Base-by-base conservation (phyloP, 2,329 filamentous ascomycete species). In the Dactylella cylindrospora region DNA sequence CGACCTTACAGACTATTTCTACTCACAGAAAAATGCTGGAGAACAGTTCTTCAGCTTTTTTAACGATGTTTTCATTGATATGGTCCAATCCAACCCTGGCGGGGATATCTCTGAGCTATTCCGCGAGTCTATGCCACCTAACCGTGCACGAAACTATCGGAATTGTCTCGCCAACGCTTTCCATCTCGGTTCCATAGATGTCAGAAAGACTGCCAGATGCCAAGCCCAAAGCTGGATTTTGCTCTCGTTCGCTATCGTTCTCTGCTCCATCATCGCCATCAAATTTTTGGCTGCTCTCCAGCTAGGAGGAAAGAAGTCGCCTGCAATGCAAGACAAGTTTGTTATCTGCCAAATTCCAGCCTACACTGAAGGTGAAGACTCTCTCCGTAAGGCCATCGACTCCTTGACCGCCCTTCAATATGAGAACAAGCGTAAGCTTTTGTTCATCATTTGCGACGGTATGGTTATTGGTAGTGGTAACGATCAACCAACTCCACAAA, bases 291-390 rank as follows among this genome's bases (percentile, higher is more conserved):
- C 93, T 46, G 93, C 93, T 9, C 79, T 98, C 33, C 93, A 96
- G 70, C 88, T 98, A 62, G 90, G 91, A 38, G 90, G 90, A 3
- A 96, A 96, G 76, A 83, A 88, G 59, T 84, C 88, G 13, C 93
- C 93, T 2, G 80, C 86, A 4, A 86, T 90, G 29, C 93, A 97
- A 73, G 93, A 98, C 74, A 98, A 97, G 72, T 98, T 98, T 69
- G 90, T 98, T 68, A 97, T 98, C 67, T 97, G 93, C 74, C 90
- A 96, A 73, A 90, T 98, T 25, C 93, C 93, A 7, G 93, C 93
- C 3, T 98, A 98, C 71, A 98, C 93, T 0, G 93, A 98, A 77
- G 93, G 90, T 69, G 93, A 98, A 77, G 93, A 98, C 69, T 91
- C 90, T 3, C 77, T 98, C 6, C 81, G 93, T 51, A 94, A 95